Conservation (phyloP, 495 filamentous ascomycete genomes). For the Aspergillus sclerotiicarbonarius region DNA sequence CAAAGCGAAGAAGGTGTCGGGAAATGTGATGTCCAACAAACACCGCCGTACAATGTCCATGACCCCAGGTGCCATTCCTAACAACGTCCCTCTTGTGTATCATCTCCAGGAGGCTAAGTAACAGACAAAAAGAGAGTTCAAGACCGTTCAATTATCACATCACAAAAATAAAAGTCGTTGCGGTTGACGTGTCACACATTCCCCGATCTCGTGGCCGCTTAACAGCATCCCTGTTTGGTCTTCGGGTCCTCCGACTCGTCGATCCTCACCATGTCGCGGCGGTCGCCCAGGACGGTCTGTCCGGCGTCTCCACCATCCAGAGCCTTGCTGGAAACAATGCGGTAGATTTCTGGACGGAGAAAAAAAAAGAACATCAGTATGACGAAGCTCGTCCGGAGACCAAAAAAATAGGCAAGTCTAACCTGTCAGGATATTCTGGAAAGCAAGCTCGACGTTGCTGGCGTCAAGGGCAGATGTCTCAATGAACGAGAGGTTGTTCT, state of each 20-base stretch:
- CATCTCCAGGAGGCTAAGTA: conserved; percentile 40
- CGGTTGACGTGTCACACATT: conserved; percentile 30
- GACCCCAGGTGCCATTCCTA: conserved; percentile 29
- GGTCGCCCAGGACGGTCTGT: conserved; percentile 69
- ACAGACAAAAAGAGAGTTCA: conserved; percentile 42
- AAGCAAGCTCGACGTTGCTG: conserved; percentile 98
- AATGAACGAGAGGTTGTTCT: conserved; percentile 96
- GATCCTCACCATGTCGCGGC: conserved; percentile 73
- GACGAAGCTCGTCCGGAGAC: background rate
- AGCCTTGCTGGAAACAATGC: conserved; percentile 97
- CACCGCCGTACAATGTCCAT: conserved; percentile 25
- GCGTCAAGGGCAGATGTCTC: conserved; percentile 98
- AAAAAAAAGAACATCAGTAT: background rate
- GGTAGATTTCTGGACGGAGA: conserved; percentile 82
- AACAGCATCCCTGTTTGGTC: conserved; percentile 87
- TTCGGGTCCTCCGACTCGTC: conserved; percentile 75
- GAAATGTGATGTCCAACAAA: conserved; percentile 27
- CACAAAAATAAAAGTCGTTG: conserved; percentile 44
- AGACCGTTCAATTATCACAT: conserved; percentile 43
- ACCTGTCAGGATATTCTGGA: conserved; percentile 99
- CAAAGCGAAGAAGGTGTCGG: conserved; percentile 16
- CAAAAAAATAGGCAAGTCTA: conserved; percentile 24
- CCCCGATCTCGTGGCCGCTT: conserved; percentile 29
- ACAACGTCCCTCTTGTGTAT: conserved; percentile 42
- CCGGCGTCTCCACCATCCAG: conserved; percentile 79